Evolutionary conservation across 1,139 yeast genomes (phyloP).

Genomic region (Candida mesenterica): DNA sequence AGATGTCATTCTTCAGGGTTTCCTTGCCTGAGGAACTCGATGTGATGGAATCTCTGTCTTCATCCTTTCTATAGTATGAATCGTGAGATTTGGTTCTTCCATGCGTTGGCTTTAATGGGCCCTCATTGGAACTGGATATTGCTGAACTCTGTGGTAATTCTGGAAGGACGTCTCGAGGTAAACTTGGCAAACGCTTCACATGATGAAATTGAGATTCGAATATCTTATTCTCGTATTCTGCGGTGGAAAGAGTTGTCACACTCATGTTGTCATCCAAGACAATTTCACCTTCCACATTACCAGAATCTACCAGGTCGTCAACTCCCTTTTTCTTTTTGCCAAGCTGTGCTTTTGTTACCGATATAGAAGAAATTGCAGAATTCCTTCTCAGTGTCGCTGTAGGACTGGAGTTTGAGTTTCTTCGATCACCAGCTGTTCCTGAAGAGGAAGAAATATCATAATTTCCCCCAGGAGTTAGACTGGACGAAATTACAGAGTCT

Average conservation of each 20-base stretch:
- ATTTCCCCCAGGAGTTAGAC: too few relatives aligned
- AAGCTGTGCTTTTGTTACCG: background rate
- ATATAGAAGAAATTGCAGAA: background rate
- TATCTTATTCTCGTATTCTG: constrained; percentile 54
- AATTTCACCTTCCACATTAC: constrained; percentile 2
- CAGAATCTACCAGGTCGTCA: background rate
- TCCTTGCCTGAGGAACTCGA: background rate
- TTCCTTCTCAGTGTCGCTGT: background rate
- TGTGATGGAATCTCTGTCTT: background rate
- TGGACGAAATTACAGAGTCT: background rate
- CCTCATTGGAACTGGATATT: background rate
- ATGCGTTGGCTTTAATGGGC: background rate
- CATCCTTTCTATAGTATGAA: background rate
- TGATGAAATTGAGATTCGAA: constrained; percentile 50
- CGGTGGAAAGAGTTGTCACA: constrained; percentile 46
- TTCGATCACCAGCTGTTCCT: too few relatives aligned
- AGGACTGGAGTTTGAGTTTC: too few relatives aligned
- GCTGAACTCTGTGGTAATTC: background rate
- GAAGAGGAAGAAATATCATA: too few relatives aligned
- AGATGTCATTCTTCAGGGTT: background rate
- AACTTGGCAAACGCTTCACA: constrained; percentile 30
- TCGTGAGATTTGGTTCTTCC: constrained; percentile 1
- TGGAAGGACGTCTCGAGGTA: constrained; percentile 12
- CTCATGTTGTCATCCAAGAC: constrained; percentile 34
- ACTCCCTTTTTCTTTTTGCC: background rate